Percentiles rank a stretch among this genome's conserved stretches.
Conservation (phyloP, 2,329 filamentous ascomycete species). For the Stachybotrys echinatus region DNA sequence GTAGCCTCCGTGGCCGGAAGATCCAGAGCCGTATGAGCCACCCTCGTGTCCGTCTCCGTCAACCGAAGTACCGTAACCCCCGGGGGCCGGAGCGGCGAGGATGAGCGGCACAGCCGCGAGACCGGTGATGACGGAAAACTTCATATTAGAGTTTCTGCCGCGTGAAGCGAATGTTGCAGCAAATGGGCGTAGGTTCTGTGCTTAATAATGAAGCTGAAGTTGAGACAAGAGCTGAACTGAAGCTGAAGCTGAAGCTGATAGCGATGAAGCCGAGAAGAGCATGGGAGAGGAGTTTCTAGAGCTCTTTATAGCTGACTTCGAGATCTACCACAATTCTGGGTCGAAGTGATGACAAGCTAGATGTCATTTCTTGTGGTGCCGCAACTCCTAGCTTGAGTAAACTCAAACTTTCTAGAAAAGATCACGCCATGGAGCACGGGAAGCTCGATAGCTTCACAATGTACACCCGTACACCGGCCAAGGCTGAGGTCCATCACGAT, state of each 20-base stretch:
- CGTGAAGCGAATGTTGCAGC: neutral
- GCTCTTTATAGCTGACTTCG: neutral
- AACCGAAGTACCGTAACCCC: neutral
- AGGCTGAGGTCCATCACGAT: neutral
- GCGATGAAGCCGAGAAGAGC: neutral
- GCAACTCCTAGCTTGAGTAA: neutral
- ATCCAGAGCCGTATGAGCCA: neutral
- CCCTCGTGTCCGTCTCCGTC: neutral
- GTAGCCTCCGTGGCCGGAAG: neutral
- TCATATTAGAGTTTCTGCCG: slow-evolving; percentile 17
- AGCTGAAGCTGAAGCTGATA: neutral
- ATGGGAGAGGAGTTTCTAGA: neutral
- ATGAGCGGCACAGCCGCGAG: slow-evolving; percentile 16
- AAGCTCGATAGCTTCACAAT: neutral
- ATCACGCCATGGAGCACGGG: neutral
- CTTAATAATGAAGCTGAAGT: neutral
- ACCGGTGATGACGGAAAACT: slow-evolving; percentile 18
- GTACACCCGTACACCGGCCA: neutral
- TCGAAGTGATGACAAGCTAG: neutral
- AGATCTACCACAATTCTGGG: neutral
- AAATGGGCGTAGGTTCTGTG: neutral
- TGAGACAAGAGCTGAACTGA: no score
- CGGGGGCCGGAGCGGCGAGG: slow-evolving; percentile 17
- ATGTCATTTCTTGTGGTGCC: neutral
- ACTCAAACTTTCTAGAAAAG: neutral